A percentile compares a stretch with the other conserved stretches of the same genome.
Evolutionary conservation across 495 filamentous ascomycete species (phyloP).

Genomic region (Aspergillus taichungensis): DNA sequence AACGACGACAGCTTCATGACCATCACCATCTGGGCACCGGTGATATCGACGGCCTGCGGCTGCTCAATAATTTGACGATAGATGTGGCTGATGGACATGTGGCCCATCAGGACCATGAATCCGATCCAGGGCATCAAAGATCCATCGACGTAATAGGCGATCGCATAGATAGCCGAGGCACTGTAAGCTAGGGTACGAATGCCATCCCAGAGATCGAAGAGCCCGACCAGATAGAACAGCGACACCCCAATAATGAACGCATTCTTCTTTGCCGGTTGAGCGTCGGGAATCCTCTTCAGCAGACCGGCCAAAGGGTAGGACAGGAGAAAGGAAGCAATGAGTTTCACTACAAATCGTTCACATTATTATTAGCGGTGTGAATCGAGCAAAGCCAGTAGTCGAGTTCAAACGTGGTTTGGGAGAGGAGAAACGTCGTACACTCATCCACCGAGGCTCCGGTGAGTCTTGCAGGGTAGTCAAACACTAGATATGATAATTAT

Average conservation of each 20-base stretch:
- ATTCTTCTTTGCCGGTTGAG: conserved; percentile 79
- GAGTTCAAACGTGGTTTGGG: neutral
- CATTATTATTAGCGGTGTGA: conserved; percentile 8
- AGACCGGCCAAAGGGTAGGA: conserved; percentile 88
- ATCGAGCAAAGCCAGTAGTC: no score
- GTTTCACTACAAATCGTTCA: no score
- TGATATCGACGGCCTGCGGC: conserved; percentile 69
- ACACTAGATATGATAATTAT: conserved; percentile 45
- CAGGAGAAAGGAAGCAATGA: conserved; percentile 81
- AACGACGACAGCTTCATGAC: conserved; percentile 98
- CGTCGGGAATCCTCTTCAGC: conserved; percentile 85
- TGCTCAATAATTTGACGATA: conserved; percentile 62
- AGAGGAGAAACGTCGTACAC: conserved; percentile 42
- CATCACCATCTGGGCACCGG: conserved; percentile 94
- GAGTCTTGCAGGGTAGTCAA: conserved; percentile 51
- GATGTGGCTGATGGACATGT: conserved; percentile 88
- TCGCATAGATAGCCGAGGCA: conserved; percentile 69
- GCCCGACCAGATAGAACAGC: conserved; percentile 82
- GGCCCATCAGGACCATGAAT: conserved; percentile 90
- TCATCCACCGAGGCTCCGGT: conserved; percentile 82
- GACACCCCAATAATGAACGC: conserved; percentile 72
- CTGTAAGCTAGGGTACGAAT: conserved; percentile 71
- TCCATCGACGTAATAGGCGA: conserved; percentile 76
- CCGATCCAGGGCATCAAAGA: conserved; percentile 97
- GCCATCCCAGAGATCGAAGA: conserved; percentile 93